These are phyloP conservation scores for Tribonema minus DNA, from an alignment of 108 stramenopile genomes.

Conservation along the genomic window DNA sequence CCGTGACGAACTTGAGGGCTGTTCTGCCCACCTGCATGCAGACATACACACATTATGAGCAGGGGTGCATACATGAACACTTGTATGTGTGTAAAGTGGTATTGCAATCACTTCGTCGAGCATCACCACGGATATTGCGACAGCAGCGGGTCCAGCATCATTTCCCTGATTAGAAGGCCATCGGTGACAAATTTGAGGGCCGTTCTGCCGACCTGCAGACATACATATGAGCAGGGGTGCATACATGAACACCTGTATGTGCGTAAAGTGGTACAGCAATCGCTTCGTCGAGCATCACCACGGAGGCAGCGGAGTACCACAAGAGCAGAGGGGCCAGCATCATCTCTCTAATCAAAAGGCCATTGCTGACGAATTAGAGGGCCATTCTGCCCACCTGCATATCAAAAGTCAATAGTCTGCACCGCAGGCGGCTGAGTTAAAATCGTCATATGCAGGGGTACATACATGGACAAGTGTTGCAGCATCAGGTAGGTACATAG, in stretches of 20 bases:
- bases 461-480: not conserved
- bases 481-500: not conserved
- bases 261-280: not conserved
- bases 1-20: constrained; percentile 50
- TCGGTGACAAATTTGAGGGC: constrained; percentile 52
- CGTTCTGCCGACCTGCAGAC: constrained; percentile 15
- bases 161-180: constrained; percentile 26
- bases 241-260: not conserved
- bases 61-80: not conserved
- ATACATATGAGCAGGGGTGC: not conserved
- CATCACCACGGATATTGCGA: not conserved
- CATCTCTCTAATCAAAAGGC: constrained; percentile 80
- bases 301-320: constrained; percentile 77
- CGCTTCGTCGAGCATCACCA: constrained; percentile 90
- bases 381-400: constrained; percentile 23
- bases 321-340: constrained; percentile 79
- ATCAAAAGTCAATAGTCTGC: not conserved
- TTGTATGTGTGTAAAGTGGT: not conserved
- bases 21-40: constrained; percentile 18
- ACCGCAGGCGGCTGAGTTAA: not conserved
- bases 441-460: not conserved
- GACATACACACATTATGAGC: not conserved
- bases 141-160: not conserved
- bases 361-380: constrained; percentile 52
- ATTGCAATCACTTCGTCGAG: not conserved